Evolutionary conservation across 192 early-diverging fungal genomes (phyloP), one percentile per base, ranked within the genome.

Genomic region (Entomortierella chlamydospora): DNA sequence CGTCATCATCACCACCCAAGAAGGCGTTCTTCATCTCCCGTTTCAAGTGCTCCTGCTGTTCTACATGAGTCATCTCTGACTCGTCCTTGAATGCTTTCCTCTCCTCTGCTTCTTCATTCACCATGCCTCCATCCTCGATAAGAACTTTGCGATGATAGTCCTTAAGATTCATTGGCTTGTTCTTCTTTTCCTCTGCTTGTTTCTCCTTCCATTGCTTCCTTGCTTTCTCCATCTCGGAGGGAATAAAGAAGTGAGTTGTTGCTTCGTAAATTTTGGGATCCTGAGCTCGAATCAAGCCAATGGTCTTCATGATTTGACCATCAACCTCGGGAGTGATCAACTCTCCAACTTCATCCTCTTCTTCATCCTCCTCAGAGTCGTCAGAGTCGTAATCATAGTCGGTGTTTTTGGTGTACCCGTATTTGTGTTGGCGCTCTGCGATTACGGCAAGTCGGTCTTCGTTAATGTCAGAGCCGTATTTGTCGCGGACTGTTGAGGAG

Each of bases 281-380:
- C 49, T 93, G 90, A 18, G 85, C 79, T 3, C 90, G 88, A 55
- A 99, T 93, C 29, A 92, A 83, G 0, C 89, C 89, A 64, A 98
- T 94, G 1, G 97, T 96, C 61, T 93, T 93, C 88, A 99, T 88
- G 61, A 99, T 98, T 81, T 97, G 94, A 9, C 90, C 92, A 64
- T 99, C 96, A 11, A 98, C 76, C 31, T 93, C 94, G 8, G 96
- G 94, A 7, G 96, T 96, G 11, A 96, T 84, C 25, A 98, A 85
- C 62, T 90, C 91, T 34, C 91, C 94, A 51, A 85, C 82, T 64
- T 93, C 92, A 74, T 95, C 94, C 67, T 95, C 94, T 28, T 91
- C 91, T 28, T 89, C 91, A 37, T 93, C 92, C 9, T 78, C 74
- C 30, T 90, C 89, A 23, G 88, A 90, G 45, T 88, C 88, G 37